Conservation (phyloP, 2,329 filamentous ascomycete species). For the Diplodia corticola region DNA sequence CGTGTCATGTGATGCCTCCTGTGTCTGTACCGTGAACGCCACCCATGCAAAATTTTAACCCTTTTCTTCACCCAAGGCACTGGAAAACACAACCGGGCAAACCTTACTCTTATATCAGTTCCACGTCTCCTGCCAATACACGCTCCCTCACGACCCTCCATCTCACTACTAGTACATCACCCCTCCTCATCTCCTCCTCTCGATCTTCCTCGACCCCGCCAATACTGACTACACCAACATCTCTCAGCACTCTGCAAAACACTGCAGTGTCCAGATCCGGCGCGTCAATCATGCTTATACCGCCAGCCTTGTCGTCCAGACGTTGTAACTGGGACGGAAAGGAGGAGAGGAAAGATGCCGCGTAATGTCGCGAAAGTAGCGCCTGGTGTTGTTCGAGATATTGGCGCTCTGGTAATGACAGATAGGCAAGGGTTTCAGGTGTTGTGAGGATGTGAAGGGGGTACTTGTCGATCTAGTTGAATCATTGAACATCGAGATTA, state of each 20-base stretch:
- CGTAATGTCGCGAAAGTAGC: constrained; percentile 80
- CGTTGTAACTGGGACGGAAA: constrained; percentile 80
- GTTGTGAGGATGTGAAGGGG: constrained; percentile 52
- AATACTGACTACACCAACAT: constrained; percentile 57
- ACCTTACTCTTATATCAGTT: constrained; percentile 47
- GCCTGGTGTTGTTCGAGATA: constrained; percentile 86
- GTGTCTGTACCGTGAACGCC: not conserved
- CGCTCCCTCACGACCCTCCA: constrained; percentile 63
- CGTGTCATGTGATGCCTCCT: not conserved
- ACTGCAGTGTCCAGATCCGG: constrained; percentile 83
- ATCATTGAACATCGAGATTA: not conserved
- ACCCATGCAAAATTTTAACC: not conserved
- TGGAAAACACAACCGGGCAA: not conserved
- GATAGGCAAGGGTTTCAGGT: constrained; percentile 43
- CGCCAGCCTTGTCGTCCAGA: constrained; percentile 86
- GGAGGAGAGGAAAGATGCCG: constrained; percentile 76
- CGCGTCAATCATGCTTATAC: constrained; percentile 86
- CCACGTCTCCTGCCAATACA: constrained; percentile 74
- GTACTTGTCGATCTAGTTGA: constrained; percentile 68
- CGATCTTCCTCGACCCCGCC: constrained; percentile 58
- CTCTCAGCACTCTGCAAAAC: constrained; percentile 72
- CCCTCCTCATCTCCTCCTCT: constrained; percentile 47
- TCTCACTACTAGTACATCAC: constrained; percentile 58
- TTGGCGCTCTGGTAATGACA: constrained; percentile 74
- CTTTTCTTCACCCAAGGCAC: not conserved